Conservation (phyloP, 2,329 filamentous ascomycete species). For the Scedosporium aurantiacum region DNA sequence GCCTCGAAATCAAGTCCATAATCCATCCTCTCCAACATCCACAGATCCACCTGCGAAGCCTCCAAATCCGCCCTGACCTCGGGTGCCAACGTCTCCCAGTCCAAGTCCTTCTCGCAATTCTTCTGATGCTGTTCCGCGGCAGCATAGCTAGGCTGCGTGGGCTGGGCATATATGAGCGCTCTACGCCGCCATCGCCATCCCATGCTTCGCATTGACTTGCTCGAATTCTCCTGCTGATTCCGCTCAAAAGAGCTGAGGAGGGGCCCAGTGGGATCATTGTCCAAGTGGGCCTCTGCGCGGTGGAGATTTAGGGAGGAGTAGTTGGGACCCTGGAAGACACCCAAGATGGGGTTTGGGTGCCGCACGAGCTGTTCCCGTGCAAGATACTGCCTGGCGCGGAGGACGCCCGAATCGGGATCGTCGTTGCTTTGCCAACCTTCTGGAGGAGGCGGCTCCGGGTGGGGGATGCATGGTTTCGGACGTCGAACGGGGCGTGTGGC, state of each 20-base stretch:
- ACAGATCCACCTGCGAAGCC: slow-evolving; percentile 17
- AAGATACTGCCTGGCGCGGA: slow-evolving; percentile 24
- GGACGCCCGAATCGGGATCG: slow-evolving; percentile 16
- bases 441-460: slow-evolving; percentile 33
- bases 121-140: slow-evolving; percentile 12
- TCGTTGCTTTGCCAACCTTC: not conserved
- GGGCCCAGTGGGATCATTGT: slow-evolving; percentile 29
- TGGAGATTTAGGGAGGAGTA: slow-evolving; percentile 38
- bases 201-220: slow-evolving; percentile 16
- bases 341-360: slow-evolving; percentile 35
- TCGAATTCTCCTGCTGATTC: slow-evolving; percentile 30
- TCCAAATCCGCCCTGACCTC: slow-evolving; percentile 11
- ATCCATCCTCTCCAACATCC: slow-evolving; percentile 3
- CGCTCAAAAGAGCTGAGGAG: slow-evolving; percentile 32
- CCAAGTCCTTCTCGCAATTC: slow-evolving; percentile 20
- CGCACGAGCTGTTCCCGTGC: slow-evolving; percentile 27
- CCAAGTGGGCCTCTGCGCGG: slow-evolving; percentile 34
- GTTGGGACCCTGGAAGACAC: slow-evolving; percentile 42
- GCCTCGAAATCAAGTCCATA: slow-evolving; percentile 16
- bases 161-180: not conserved
- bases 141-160: slow-evolving; percentile 6
- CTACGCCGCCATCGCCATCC: not conserved
- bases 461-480: slow-evolving; percentile 37
- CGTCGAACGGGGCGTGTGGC: slow-evolving; percentile 25
- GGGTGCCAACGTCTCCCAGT: slow-evolving; percentile 13